Conservation (phyloP, 1,139 yeast species). For the Protomyces lactucae-debilis region DNA sequence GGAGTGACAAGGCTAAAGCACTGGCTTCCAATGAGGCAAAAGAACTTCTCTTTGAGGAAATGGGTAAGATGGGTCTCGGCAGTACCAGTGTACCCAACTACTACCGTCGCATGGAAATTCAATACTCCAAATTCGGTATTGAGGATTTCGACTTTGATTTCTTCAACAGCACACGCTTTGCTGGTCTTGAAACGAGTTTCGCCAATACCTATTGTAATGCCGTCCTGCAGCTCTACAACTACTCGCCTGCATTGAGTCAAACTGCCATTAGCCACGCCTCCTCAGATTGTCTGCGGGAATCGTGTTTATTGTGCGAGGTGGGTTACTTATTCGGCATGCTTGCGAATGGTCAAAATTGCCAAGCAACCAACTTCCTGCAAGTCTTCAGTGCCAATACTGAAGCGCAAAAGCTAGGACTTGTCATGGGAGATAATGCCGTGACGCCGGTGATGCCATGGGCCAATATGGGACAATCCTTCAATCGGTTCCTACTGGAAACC, state of each 20-base stretch:
- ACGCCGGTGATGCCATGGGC: slow-evolving; percentile 30
- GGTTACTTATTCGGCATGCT: slow-evolving; percentile 92
- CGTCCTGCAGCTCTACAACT: slow-evolving; percentile 73
- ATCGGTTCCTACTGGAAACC: slow-evolving; percentile 54
- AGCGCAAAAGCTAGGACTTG: slow-evolving; percentile 44
- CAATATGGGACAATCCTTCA: slow-evolving; percentile 49
- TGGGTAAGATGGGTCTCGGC: slow-evolving; percentile 33
- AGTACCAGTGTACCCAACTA: slow-evolving; percentile 30
- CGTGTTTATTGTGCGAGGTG: slow-evolving; percentile 60
- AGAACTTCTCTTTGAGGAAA: slow-evolving; percentile 30
- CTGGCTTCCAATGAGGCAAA: slow-evolving; percentile 32
- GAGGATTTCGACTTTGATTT: slow-evolving; percentile 88
- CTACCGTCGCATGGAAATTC: slow-evolving; percentile 67
- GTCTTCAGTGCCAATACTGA: slow-evolving; percentile 41
- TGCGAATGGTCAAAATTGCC: slow-evolving; percentile 66
- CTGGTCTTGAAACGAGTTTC: slow-evolving; percentile 87
- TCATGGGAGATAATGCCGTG: slow-evolving; percentile 48
- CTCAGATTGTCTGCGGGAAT: slow-evolving; percentile 50
- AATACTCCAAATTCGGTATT: slow-evolving; percentile 86
- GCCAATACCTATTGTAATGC: slow-evolving; percentile 80
- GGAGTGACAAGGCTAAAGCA: slow-evolving; percentile 57
- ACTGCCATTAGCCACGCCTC: slow-evolving; percentile 54
- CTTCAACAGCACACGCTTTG: slow-evolving; percentile 65
- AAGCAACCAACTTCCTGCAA: slow-evolving; percentile 65
- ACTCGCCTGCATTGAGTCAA: slow-evolving; percentile 67